A percentile compares a stretch with the other conserved stretches of the same genome.
Conservation (phyloP, 1,284 basidiomycete species). For the Peniophora sp. region DNA sequence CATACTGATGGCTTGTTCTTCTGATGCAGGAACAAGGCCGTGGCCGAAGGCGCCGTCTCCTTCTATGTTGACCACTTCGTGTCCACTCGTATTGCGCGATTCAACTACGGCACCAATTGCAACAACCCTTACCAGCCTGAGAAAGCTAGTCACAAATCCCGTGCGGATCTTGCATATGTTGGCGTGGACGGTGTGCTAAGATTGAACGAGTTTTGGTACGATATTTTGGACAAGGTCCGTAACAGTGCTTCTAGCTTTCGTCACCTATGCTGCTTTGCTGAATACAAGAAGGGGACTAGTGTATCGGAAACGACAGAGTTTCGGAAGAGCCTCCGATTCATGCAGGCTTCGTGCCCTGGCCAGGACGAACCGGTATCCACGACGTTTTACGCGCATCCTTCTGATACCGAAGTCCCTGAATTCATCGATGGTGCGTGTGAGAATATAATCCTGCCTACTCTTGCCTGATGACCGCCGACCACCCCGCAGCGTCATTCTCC, state of each 20-base stretch:
- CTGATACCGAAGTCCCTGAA: neutral
- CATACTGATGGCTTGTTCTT: neutral
- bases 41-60: neutral
- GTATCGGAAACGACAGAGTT: slow-evolving; percentile 27
- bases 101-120: neutral
- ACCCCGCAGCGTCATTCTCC: neutral
- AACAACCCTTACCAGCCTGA: neutral
- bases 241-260: no score
- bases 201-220: neutral
- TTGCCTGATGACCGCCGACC: no score
- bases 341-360: no score
- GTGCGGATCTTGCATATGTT: neutral
- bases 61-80: slow-evolving; percentile 1
- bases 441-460: neutral
- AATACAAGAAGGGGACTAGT: slow-evolving; percentile 25
- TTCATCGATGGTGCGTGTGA: neutral
- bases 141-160: neutral
- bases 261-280: neutral
- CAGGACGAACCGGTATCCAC: neutral
- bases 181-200: neutral
- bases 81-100: neutral
- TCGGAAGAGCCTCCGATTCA: slow-evolving; percentile 8
- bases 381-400: neutral
- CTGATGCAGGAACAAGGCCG: neutral
- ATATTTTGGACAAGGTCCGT: neutral